Percentiles rank a stretch among this genome's conserved stretches.
Evolutionary conservation across 2,329 filamentous ascomycete genomes (phyloP).

Genomic region (Ilyonectria robusta): DNA sequence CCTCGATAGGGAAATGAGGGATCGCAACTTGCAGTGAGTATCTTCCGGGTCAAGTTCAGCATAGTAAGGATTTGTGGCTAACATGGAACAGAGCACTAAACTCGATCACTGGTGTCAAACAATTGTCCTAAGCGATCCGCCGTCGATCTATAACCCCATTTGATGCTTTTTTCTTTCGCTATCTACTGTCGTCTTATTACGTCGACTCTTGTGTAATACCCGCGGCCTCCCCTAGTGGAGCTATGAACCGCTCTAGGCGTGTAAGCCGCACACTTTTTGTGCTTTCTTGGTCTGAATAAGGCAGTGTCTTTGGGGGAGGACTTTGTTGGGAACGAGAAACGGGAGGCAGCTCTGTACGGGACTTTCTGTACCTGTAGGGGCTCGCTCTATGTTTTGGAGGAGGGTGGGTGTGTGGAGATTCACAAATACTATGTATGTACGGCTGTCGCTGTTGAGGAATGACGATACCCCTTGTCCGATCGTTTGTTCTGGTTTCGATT

Average conservation of each 20-base stretch:
- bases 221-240: constrained; percentile 37
- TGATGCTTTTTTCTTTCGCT: constrained; percentile 26
- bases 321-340: constrained; percentile 1
- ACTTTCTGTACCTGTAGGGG: neutral
- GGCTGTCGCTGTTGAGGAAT: constrained; percentile 35
- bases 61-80: constrained; percentile 5
- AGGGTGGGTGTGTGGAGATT: constrained; percentile 18
- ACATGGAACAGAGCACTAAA: constrained; percentile 42
- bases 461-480: constrained; percentile 37
- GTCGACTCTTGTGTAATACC: constrained; percentile 48
- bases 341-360: neutral
- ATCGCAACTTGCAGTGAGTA: constrained; percentile 65
- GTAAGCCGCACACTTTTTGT: constrained; percentile 23
- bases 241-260: constrained; percentile 3
- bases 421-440: constrained; percentile 33
- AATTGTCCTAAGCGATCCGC: constrained; percentile 12
- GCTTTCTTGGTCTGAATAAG: constrained; percentile 23
- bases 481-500: neutral
- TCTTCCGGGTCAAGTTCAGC: constrained; percentile 42
- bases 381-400: constrained; percentile 5
- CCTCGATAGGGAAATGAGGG: constrained; percentile 70
- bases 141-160: constrained; percentile 29
- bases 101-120: constrained; percentile 47
- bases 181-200: constrained; percentile 35
- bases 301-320: constrained; percentile 22